Conservation (phyloP, 768 basidiomycete species). For the Leccinum variicolor region DNA sequence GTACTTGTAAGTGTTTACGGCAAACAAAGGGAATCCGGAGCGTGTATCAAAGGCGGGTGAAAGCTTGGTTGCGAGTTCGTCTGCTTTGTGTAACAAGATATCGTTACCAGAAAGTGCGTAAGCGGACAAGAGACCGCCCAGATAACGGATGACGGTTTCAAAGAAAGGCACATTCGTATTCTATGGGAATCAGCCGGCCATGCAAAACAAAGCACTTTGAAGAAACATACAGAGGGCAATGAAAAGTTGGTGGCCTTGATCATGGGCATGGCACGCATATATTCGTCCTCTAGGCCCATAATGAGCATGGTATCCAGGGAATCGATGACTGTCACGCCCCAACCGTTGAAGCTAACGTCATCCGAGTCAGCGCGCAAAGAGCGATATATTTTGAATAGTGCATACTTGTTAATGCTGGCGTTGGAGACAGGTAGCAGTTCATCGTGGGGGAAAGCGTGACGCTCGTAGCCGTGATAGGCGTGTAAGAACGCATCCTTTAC, state of each 20-base stretch:
- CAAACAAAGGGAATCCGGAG: constrained; percentile 67
- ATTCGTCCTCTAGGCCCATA: constrained; percentile 74
- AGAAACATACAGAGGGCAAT: constrained; percentile 37
- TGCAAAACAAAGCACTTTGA: neutral
- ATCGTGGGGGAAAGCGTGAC: constrained; percentile 58
- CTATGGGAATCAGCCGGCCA: constrained; percentile 7
- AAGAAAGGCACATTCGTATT: constrained; percentile 55
- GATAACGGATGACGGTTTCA: constrained; percentile 86
- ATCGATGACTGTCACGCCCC: constrained; percentile 77
- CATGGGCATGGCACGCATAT: constrained; percentile 55
- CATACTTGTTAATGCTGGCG: constrained; percentile 48
- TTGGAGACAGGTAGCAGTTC: constrained; percentile 58
- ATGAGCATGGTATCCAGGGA: constrained; percentile 84
- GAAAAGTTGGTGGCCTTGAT: constrained; percentile 50
- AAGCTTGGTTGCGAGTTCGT: constrained; percentile 73
- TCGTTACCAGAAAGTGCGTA: constrained; percentile 69
- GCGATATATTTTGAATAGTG: neutral
- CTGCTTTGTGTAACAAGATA: constrained; percentile 63
- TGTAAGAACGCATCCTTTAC: constrained; percentile 64
- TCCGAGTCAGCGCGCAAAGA: neutral
- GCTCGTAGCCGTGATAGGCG: constrained; percentile 65
- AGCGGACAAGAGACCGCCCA: constrained; percentile 84
- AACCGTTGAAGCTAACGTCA: constrained; percentile 67
- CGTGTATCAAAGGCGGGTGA: constrained; percentile 69
- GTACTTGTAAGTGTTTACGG: constrained; percentile 64